Conservation (phyloP, 805 yeast species). For the Lachancea waltii region DNA sequence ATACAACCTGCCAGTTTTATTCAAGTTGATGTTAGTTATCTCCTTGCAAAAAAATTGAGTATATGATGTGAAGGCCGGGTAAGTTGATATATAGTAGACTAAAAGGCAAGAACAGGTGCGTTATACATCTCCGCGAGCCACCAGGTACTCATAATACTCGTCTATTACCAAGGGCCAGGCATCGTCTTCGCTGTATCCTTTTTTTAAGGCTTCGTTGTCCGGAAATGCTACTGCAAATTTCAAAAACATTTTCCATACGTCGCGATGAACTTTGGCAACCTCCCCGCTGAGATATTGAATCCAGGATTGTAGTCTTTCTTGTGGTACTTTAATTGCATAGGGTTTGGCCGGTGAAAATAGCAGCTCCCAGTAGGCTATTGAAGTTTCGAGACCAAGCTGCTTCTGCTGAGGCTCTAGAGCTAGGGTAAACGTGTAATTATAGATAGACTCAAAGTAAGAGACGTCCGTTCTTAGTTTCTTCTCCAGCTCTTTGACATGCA, state of each 20-base stretch:
- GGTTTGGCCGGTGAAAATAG: constrained; percentile 36
- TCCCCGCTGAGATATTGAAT: constrained; percentile 39
- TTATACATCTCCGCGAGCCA: constrained; percentile 10
- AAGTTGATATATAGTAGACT: background rate
- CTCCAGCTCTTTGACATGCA: constrained; percentile 31
- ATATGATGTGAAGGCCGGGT: background rate
- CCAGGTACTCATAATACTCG: constrained; percentile 60
- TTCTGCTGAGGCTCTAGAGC: constrained; percentile 56
- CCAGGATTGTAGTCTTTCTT: constrained; percentile 47
- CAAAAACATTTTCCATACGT: constrained; percentile 80
- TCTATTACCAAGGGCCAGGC: constrained; percentile 94
- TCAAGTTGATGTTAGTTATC: background rate
- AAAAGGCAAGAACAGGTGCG: no score
- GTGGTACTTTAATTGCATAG: constrained; percentile 21
- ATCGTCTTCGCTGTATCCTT: constrained; percentile 64
- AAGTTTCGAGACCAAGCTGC: constrained; percentile 49
- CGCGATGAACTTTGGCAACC: constrained; percentile 47
- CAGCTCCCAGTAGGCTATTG: constrained; percentile 72
- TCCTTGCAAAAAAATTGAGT: background rate
- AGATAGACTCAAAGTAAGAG: constrained; percentile 48
- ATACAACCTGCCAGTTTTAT: no score
- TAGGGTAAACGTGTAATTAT: constrained; percentile 65
- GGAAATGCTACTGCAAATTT: constrained; percentile 52
- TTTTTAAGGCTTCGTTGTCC: constrained; percentile 44
- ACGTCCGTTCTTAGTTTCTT: constrained; percentile 32